A percentile compares a stretch with the other conserved stretches of the same genome.
Evolutionary conservation across 2,329 filamentous ascomycete genomes (phyloP).

Genomic region (Fusarium nodosum): DNA sequence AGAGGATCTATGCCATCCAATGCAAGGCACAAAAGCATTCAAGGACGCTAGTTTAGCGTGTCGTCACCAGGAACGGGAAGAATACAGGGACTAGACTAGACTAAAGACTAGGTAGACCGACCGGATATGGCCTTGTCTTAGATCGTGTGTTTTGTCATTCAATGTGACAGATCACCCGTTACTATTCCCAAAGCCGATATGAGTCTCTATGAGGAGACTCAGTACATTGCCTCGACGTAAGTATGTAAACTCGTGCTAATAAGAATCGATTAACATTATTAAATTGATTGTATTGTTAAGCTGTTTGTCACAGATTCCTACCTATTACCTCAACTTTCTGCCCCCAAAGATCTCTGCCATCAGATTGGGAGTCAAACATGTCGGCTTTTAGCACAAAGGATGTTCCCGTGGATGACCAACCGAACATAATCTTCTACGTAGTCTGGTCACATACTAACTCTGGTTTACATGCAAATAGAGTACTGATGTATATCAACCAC

Average conservation of each 20-base stretch:
- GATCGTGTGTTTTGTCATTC: not conserved
- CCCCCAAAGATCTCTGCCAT: too few relatives aligned
- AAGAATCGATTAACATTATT: not conserved
- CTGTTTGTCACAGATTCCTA: not conserved
- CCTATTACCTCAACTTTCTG: not conserved
- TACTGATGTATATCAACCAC: not conserved
- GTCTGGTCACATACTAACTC: not conserved
- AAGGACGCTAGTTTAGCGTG: constrained; percentile 11
- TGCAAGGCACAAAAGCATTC: constrained; percentile 23
- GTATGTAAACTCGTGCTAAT: not conserved
- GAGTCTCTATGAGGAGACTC: not conserved
- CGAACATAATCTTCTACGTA: not conserved
- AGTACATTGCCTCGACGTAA: not conserved
- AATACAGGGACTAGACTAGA: not conserved
- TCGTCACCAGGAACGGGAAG: constrained; percentile 24
- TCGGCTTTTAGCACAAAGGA: not conserved
- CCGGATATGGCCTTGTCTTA: constrained; percentile 7
- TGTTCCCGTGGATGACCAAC: not conserved
- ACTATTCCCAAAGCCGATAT: not conserved
- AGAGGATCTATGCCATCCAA: constrained; percentile 4
- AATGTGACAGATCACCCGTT: not conserved
- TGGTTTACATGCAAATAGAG: not conserved
- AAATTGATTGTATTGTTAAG: not conserved
- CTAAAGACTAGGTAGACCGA: not conserved
- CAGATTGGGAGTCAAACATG: not conserved